Conservation (phyloP, 2,329 filamentous ascomycete genomes). For the Aspergillus ochraceoroseus region DNA sequence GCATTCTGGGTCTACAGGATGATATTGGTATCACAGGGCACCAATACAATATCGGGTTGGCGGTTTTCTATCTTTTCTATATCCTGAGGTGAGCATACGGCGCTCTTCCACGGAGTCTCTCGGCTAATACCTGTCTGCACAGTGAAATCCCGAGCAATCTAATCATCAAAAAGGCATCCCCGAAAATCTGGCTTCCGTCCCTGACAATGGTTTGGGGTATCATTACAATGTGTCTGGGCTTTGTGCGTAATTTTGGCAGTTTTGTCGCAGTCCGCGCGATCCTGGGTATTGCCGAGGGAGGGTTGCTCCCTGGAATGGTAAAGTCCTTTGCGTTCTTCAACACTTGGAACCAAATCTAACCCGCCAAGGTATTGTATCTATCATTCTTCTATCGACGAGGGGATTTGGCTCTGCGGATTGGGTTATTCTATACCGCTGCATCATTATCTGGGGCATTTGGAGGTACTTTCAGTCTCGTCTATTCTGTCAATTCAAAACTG, state of each 20-base stretch:
- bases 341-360: too few species aligned
- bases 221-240: constrained; percentile 46
- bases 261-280: constrained; percentile 59
- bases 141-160: constrained; percentile 63
- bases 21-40: constrained; percentile 56
- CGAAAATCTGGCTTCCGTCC: constrained; percentile 56
- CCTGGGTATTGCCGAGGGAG: constrained; percentile 60
- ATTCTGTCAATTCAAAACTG: not conserved
- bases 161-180: constrained; percentile 57
- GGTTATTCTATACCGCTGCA: constrained; percentile 63
- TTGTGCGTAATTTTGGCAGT: constrained; percentile 43
- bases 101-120: too few species aligned
- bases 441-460: constrained; percentile 62
- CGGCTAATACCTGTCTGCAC: too few species aligned
- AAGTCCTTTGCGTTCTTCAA: too few species aligned
- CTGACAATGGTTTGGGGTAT: constrained; percentile 56
- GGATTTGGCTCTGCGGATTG: constrained; percentile 60
- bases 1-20: constrained; percentile 57
- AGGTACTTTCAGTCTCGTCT: constrained; percentile 32
- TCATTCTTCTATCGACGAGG: constrained; percentile 57
- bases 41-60: constrained; percentile 61
- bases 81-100: constrained; percentile 57
- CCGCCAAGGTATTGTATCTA: constrained; percentile 55
- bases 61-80: constrained; percentile 57
- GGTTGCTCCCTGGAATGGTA: constrained; percentile 63